These are phyloP conservation scores for Maudiozyma saulgeensis DNA, from an alignment of 805 yeast genomes.

Conservation along the genomic window DNA sequence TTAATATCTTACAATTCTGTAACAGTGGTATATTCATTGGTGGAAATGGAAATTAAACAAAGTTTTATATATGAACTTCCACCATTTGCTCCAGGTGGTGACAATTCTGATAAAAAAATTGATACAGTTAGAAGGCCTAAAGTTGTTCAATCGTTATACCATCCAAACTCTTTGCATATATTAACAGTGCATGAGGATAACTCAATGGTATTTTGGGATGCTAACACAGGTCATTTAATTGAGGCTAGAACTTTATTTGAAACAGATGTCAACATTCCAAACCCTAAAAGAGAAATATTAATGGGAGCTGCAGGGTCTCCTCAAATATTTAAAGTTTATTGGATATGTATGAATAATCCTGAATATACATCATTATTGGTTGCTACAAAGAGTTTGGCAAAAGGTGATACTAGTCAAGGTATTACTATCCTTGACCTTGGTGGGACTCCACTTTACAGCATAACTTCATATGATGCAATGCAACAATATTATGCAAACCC, in stretches of 20 bases:
- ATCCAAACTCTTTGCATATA: constrained; percentile 85
- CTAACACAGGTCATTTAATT: constrained; percentile 59
- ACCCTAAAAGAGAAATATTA: constrained; percentile 14
- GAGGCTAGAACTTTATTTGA: constrained; percentile 69
- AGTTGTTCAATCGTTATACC: constrained; percentile 56
- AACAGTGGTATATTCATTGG: constrained; percentile 61
- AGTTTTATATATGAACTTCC: constrained; percentile 53
- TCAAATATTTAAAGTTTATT: constrained; percentile 45
- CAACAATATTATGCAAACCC: constrained; percentile 62
- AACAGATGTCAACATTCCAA: constrained; percentile 50
- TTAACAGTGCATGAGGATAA: constrained; percentile 76
- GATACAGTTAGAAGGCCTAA: constrained; percentile 33
- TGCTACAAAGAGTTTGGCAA: constrained; percentile 47
- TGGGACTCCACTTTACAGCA: constrained; percentile 61
- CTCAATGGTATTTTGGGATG: constrained; percentile 88
- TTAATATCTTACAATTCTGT: constrained; percentile 63
- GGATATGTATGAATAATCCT: constrained; percentile 77
- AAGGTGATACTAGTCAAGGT: constrained; percentile 32
- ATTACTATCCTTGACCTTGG: constrained; percentile 66
- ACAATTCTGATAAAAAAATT: constrained; percentile 24
- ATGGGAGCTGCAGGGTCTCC: constrained; percentile 16
- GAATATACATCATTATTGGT: constrained; percentile 68
- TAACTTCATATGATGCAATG: constrained; percentile 80
- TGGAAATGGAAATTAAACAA: constrained; percentile 47
- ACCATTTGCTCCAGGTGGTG: constrained; percentile 67